phyloP scores from a whole-genome alignment of 164 flowering plant species.

The Liquidambar formosana region DNA sequence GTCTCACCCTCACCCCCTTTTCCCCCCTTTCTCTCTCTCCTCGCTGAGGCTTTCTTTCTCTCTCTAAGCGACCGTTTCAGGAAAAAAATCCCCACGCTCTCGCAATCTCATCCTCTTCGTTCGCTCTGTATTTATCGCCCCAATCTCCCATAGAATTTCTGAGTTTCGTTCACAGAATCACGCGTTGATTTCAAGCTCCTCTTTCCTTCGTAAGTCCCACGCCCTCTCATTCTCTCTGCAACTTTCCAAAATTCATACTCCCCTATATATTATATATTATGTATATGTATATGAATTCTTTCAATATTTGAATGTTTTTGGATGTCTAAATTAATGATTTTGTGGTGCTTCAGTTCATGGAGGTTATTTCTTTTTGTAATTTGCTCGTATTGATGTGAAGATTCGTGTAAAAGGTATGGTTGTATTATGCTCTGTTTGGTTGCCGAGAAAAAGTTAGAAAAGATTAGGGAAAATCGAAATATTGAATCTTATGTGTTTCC shows the following conservation, averaged over 20 bases:
- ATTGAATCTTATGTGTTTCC: not conserved
- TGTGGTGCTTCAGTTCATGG: not conserved
- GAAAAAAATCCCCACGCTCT: slow-evolving; percentile 9
- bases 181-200: not conserved
- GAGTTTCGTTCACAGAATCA: not conserved
- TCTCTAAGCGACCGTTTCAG: slow-evolving; percentile 12
- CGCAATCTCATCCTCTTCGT: slow-evolving; percentile 14
- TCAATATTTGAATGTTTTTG: not conserved
- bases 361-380: not conserved
- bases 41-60: slow-evolving; percentile 2
- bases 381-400: slow-evolving; percentile 13
- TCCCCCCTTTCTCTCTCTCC: not conserved
- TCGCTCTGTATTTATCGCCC: slow-evolving; percentile 3
- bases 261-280: not conserved
- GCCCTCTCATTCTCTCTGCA: not conserved
- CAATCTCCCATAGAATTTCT: slow-evolving; percentile 2
- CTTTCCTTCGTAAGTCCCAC: not conserved
- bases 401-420: slow-evolving; percentile 14
- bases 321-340: too few species aligned
- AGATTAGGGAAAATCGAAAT: not conserved
- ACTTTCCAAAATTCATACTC: not conserved
- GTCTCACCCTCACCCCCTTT: not conserved
- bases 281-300: not conserved
- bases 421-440: not conserved
- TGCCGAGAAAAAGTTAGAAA: not conserved